Evolutionary conservation across 2,329 filamentous ascomycete genomes (phyloP).

Genomic region (Diaporthe velutina): DNA sequence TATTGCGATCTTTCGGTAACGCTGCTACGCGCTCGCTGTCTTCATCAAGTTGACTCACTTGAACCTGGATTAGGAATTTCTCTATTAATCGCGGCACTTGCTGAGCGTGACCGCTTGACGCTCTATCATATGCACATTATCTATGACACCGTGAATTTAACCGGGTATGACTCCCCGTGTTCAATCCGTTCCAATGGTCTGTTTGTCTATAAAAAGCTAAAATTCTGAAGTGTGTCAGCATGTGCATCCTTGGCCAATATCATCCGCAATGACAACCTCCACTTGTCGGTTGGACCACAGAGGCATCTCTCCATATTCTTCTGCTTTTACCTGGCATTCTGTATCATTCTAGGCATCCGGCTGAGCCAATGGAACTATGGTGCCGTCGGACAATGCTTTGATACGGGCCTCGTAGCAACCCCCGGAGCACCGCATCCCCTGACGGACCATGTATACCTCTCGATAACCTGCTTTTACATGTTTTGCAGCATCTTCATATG

Average conservation of each 20-base stretch:
- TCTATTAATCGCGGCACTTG: not conserved
- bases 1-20: not conserved
- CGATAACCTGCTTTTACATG: not conserved
- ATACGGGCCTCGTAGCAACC: not conserved
- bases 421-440: not conserved
- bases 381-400: not conserved
- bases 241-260: not conserved
- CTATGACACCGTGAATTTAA: not conserved
- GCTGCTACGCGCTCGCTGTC: not conserved
- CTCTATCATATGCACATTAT: not conserved
- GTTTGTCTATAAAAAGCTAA: too few species aligned
- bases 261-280: not conserved
- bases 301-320: not conserved
- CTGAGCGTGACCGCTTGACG: not conserved
- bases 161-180: too few species aligned
- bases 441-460: not conserved
- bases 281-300: not conserved
- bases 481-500: not conserved
- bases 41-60: rapidly evolving
- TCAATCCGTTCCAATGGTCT: too few species aligned
- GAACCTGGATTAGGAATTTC: not conserved
- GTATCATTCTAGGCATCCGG: not conserved
- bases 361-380: not conserved
- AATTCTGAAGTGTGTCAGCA: not conserved
- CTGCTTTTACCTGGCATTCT: not conserved